Percentiles rank a stretch among this genome's conserved stretches.
phyloP scores from a whole-genome alignment of 1,284 basidiomycete genomes.

The Ustilago cynodontis region DNA sequence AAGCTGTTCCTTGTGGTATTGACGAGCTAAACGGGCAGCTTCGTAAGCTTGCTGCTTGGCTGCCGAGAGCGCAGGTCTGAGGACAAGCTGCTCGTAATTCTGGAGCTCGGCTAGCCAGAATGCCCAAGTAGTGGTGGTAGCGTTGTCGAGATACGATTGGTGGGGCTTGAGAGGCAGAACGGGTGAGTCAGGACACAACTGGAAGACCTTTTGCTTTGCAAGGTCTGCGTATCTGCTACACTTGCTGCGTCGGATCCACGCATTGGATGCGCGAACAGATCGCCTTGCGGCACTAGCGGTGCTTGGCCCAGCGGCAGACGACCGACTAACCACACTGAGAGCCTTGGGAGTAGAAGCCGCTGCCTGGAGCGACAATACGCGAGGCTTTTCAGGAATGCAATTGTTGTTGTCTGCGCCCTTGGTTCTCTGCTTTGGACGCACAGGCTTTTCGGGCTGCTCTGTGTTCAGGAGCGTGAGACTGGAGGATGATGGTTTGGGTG shows the following conservation, averaged over 20 bases:
- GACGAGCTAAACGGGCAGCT: constrained; percentile 29
- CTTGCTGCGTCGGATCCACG: constrained; percentile 1
- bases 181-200: constrained; percentile 3
- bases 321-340: constrained; percentile 6
- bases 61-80: constrained; percentile 20
- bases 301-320: neutral
- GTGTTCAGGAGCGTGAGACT: neutral
- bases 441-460: neutral
- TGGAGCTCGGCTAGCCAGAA: constrained; percentile 38
- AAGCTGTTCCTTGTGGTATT: constrained; percentile 25
- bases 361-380: constrained; percentile 14
- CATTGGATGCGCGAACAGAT: neutral
- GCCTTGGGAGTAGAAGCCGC: neutral
- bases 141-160: constrained; percentile 29
- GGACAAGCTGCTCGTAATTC: constrained; percentile 13
- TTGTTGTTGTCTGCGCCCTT: neutral
- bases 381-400: neutral
- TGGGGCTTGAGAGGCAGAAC: constrained; percentile 12
- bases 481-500: constrained; percentile 19
- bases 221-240: neutral
- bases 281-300: neutral
- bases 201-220: constrained; percentile 15
- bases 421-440: neutral
- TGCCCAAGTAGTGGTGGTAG: constrained; percentile 39
- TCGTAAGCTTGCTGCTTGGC: constrained; percentile 24